Percentiles rank a stretch among this genome's conserved stretches.
Conservation (phyloP, 768 basidiomycete genomes). For the Calocybe gangraenosa region DNA sequence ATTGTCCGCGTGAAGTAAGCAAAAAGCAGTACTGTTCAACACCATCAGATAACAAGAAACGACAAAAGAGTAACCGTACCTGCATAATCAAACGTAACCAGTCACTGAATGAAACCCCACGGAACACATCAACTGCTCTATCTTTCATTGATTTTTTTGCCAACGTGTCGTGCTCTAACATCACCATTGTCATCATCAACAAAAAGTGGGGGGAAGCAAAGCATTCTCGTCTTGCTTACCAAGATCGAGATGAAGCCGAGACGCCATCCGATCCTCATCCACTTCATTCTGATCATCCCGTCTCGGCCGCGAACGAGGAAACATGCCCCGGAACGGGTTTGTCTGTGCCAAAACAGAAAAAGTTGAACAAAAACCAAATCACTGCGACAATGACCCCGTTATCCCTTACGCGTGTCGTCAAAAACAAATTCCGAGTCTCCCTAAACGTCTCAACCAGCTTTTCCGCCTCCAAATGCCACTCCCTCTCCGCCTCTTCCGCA, state of each 20-base stretch:
- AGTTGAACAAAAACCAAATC: slow-evolving; percentile 4
- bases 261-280: slow-evolving; percentile 69
- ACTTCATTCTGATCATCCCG: slow-evolving; percentile 42
- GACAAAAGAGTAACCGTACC: slow-evolving; percentile 37
- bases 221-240: slow-evolving; percentile 34
- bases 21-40: slow-evolving; percentile 66
- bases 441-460: slow-evolving; percentile 86
- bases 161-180: slow-evolving; percentile 53
- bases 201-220: not conserved
- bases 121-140: slow-evolving; percentile 61
- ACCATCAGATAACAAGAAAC: not conserved
- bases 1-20: slow-evolving; percentile 58
- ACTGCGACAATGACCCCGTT: not conserved
- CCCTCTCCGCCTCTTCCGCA: slow-evolving; percentile 47
- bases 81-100: slow-evolving; percentile 88
- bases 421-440: slow-evolving; percentile 80
- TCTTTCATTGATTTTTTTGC: slow-evolving; percentile 43
- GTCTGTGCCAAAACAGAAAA: slow-evolving; percentile 23
- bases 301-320: slow-evolving; percentile 42
- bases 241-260: slow-evolving; percentile 70
- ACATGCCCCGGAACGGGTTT: slow-evolving; percentile 68
- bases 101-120: slow-evolving; percentile 76
- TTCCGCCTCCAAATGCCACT: slow-evolving; percentile 84
- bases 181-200: not conserved
- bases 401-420: slow-evolving; percentile 69